Conservation (phyloP, 768 basidiomycete species). For the Hericium alpestre region DNA sequence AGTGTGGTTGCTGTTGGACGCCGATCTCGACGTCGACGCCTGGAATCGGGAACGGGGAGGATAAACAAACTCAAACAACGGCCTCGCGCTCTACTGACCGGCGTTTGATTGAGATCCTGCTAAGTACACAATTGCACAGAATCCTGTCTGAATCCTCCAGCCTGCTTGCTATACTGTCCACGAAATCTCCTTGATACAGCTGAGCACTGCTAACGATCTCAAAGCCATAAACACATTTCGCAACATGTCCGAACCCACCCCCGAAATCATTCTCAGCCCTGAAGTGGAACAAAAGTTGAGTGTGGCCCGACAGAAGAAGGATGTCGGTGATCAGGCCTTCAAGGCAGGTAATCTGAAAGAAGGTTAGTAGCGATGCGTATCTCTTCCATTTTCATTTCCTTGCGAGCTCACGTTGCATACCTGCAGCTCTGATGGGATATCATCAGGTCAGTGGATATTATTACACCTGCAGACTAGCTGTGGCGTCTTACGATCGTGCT, state of each 20-base stretch:
- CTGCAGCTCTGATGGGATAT: slow-evolving; percentile 26
- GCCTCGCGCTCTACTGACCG: background rate
- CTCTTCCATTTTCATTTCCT: background rate
- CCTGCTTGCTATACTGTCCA: too few relatives aligned
- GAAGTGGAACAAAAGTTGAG: slow-evolving; percentile 7
- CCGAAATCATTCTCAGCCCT: background rate
- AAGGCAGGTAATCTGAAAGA: slow-evolving; percentile 50
- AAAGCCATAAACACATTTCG: too few relatives aligned
- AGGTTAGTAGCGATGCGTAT: slow-evolving; percentile 28
- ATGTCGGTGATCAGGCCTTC: slow-evolving; percentile 56
- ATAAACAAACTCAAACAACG: background rate
- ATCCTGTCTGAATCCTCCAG: background rate
- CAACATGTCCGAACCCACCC: too few relatives aligned
- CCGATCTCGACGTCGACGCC: background rate
- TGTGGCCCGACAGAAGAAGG: slow-evolving; percentile 41
- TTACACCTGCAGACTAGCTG: background rate
- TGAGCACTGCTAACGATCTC: background rate
- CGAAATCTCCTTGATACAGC: background rate
- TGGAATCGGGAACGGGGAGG: background rate
- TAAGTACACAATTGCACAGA: background rate
- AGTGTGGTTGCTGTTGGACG: background rate
- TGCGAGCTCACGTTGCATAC: slow-evolving; percentile 13
- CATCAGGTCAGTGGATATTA: slow-evolving; percentile 42
- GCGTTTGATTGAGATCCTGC: too few relatives aligned
- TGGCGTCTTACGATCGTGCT: slow-evolving; percentile 8